Evolutionary conservation across 2,329 filamentous ascomycete species (phyloP), one percentile per base, ranked within the genome.

Genomic region (Dothidotthia symphoricarpi): DNA sequence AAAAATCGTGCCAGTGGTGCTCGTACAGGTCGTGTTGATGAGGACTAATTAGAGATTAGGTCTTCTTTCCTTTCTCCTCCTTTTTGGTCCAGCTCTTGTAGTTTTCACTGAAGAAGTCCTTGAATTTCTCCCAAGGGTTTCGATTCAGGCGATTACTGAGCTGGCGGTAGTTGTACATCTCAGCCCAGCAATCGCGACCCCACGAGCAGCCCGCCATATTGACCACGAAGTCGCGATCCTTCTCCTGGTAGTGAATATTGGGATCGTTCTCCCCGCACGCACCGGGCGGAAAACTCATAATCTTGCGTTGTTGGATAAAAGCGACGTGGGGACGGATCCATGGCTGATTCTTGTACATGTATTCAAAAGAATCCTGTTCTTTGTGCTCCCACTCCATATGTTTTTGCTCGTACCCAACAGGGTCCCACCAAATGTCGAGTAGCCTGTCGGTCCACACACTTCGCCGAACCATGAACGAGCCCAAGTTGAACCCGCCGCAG

Each of bases 341-440:
- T 1, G 93, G 88, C 64, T 97, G 91, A 38, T 85, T 85, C 40
- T 76, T 79, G 71, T 98, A 98, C 47, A 98, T 76, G 69, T 95
- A 86, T 70, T 96, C 90, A 28, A 98, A 73, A 2, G 90, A 88
- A 62, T 97, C 90, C 69, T 98, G 93, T 67, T 98, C 93, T 66
- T 97, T 97, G 74, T 98, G 93, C 61, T 93, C 90, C 93, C 93
- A 98, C 47, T 93, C 81, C 90, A 96, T 96, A 67, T 98, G 93
- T 64, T 89, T 94, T 70, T 98, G 93, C 70, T 98, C 93, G 67
- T 98, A 98, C 40, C 85, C 82, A 19, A 97, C 90, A 0, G 93
- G 93, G 59, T 98, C 93, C 93, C 93, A 98, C 93, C 93, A 98
- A 35, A 95, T 78, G 61, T 98, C 93, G 24, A 98, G 78, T 13